phyloP scores from a whole-genome alignment of 495 filamentous ascomycete species.

The Apodospora peruviana region DNA sequence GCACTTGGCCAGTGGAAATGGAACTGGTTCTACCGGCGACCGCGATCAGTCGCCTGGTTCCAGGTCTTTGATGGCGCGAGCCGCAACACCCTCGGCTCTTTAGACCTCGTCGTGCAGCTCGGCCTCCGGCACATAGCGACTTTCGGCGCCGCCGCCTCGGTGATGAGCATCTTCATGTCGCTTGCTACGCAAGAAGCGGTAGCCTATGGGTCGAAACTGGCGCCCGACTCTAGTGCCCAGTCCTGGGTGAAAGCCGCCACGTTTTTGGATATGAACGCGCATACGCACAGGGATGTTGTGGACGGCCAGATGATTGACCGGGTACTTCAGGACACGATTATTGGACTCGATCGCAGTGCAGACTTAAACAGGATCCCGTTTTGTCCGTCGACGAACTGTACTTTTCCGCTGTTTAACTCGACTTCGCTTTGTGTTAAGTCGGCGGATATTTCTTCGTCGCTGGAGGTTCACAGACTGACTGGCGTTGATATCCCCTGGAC shows the following conservation, averaged over 20 bases:
- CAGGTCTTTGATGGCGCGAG: background rate
- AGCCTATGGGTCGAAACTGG: background rate
- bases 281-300: too few species aligned
- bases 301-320: too few species aligned
- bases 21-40: background rate
- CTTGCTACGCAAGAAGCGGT: background rate
- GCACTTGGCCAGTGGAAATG: background rate
- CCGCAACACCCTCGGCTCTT: background rate
- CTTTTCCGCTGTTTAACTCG: background rate
- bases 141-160: background rate
- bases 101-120: background rate
- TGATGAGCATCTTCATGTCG: background rate
- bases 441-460: background rate
- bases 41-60: background rate
- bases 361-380: too few species aligned
- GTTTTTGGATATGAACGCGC: too few species aligned
- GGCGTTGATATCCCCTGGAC: too few species aligned
- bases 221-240: too few species aligned
- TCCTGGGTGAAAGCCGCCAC: too few species aligned
- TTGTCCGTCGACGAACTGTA: background rate
- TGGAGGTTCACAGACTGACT: background rate
- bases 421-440: background rate
- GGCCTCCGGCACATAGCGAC: background rate
- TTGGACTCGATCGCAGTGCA: too few species aligned
- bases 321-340: too few species aligned